phyloP scores from a whole-genome alignment of 805 yeast genomes.

The Metschnikowia chrysomelidarum region DNA sequence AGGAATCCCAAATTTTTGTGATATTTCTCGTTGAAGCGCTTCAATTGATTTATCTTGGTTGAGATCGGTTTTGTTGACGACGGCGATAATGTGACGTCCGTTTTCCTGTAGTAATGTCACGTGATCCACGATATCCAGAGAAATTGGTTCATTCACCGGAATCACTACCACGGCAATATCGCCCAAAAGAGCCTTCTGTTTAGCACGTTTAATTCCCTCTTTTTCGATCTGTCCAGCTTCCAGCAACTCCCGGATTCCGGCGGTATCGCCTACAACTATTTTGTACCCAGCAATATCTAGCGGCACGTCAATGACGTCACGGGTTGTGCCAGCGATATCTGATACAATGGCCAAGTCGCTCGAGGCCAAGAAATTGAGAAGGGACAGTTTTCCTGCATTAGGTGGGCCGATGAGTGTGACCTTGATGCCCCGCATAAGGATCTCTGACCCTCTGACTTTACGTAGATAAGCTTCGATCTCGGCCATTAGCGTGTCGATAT shows the following conservation, averaged over 20 bases:
- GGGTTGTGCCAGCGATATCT: conserved; percentile 87
- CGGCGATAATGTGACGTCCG: conserved; percentile 38
- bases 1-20: conserved; percentile 17
- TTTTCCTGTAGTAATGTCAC: conserved; percentile 29
- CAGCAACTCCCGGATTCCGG: conserved; percentile 66
- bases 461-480: conserved; percentile 47
- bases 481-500: conserved; percentile 38
- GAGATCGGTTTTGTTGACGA: conserved; percentile 64
- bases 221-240: conserved; percentile 59
- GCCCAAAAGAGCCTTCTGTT: conserved; percentile 52
- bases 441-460: conserved; percentile 55
- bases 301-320: conserved; percentile 82
- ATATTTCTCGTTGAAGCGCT: conserved; percentile 4
- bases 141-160: conserved; percentile 37
- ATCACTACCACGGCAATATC: conserved; percentile 70
- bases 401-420: conserved; percentile 85
- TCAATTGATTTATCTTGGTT: conserved; percentile 20
- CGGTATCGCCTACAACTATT: conserved; percentile 85
- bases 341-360: conserved; percentile 90
- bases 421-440: conserved; percentile 70
- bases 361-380: conserved; percentile 71
- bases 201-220: conserved; percentile 83
- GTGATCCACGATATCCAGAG: conserved; percentile 39
- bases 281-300: conserved; percentile 82
- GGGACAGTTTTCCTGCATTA: conserved; percentile 92